Evolutionary conservation across 2,329 filamentous ascomycete species (phyloP).

Genomic region (Calonectria pseudoturangicola): DNA sequence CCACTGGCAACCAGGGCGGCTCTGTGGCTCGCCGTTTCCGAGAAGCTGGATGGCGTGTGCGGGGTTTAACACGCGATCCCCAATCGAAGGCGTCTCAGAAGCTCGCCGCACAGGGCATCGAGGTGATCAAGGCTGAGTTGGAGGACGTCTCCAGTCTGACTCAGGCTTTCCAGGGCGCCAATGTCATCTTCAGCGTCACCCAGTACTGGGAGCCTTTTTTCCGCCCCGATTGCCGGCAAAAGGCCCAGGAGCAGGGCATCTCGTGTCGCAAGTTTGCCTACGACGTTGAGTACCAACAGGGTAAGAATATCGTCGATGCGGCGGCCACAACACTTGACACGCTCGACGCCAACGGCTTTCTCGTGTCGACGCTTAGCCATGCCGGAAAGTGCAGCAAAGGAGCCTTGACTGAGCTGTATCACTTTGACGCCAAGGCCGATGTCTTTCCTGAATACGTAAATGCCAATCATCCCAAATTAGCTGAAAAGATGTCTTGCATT

Average conservation of each 20-base stretch:
- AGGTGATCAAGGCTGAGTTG: conserved; percentile 67
- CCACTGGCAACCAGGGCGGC: conserved; percentile 71
- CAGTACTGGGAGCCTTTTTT: conserved; percentile 74
- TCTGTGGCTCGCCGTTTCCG: conserved; percentile 70
- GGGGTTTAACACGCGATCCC: conserved; percentile 68
- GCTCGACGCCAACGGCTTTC: conserved; percentile 68
- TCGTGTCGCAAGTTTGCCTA: conserved; percentile 67
- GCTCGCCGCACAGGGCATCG: conserved; percentile 64
- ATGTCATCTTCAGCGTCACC: conserved; percentile 73
- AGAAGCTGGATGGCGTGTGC: conserved; percentile 64
- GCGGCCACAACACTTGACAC: conserved; percentile 64
- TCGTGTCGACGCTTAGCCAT: conserved; percentile 71
- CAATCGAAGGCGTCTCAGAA: conserved; percentile 62
- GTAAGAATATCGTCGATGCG: conserved; percentile 70
- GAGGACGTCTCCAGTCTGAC: conserved; percentile 63
- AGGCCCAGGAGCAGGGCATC: conserved; percentile 62
- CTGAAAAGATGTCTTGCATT: conserved; percentile 70
- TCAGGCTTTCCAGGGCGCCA: conserved; percentile 65
- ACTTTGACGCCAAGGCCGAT: conserved; percentile 72
- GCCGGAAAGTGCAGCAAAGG: conserved; percentile 68
- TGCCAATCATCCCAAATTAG: conserved; percentile 64
- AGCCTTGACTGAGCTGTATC: conserved; percentile 68
- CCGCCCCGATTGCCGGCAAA: conserved; percentile 63
- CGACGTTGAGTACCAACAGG: conserved; percentile 66
- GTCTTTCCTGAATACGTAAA: conserved; percentile 68